Evolutionary conservation across 177 flowering plant species (phyloP).

Genomic region (Vitis hybrid): DNA sequence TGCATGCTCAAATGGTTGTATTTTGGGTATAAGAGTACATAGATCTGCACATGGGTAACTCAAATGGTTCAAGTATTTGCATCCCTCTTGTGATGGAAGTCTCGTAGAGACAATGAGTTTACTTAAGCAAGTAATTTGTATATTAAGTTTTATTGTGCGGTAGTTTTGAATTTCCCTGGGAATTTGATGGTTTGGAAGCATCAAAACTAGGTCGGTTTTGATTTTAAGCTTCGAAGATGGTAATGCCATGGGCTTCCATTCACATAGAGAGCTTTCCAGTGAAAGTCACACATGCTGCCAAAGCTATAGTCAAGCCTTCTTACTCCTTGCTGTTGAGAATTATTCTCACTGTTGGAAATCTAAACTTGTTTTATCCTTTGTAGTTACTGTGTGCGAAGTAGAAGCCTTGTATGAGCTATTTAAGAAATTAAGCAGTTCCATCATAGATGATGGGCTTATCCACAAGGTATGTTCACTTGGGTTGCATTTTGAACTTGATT

Average conservation of each 20-base stretch:
- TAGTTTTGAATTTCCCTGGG: neutral
- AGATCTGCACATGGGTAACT: neutral
- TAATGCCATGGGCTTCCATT: neutral
- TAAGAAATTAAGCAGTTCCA: slow-evolving; percentile 62
- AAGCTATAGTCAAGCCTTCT: too few species aligned
- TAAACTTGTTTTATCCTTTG: slow-evolving; percentile 12
- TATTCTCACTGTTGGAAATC: neutral
- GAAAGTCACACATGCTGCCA: too few species aligned
- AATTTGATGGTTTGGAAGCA: neutral
- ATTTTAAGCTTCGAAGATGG: neutral
- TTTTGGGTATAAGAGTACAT: neutral
- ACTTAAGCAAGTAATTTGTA: neutral
- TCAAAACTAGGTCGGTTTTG: neutral
- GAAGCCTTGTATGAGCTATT: slow-evolving; percentile 57
- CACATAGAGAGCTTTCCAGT: too few species aligned
- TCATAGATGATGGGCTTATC: slow-evolving; percentile 58
- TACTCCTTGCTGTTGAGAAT: too few species aligned
- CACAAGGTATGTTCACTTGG: slow-evolving; percentile 42
- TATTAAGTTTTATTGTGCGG: neutral
- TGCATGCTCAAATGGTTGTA: neutral
- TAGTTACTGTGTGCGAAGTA: slow-evolving; percentile 63
- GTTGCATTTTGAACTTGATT: neutral
- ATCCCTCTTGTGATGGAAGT: too few species aligned
- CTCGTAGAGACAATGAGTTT: neutral
- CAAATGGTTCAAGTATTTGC: neutral